Conservation (phyloP, 441 rosid genomes). For the Populus tomentosa region DNA sequence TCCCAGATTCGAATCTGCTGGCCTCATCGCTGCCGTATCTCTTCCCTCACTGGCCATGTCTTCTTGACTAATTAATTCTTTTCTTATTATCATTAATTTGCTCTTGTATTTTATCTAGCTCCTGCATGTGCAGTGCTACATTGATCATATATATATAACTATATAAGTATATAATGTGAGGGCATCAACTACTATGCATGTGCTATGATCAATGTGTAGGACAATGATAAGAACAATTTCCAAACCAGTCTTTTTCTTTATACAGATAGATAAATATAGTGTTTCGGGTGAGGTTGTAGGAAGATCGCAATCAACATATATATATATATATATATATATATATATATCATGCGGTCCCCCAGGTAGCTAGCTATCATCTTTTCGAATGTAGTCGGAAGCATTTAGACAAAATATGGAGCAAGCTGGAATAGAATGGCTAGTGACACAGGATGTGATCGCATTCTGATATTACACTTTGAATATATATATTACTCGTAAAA, state of each 20-base stretch:
- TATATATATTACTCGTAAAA: no score
- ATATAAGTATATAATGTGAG: no score
- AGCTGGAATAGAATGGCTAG: background rate
- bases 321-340: no score
- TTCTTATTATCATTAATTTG: background rate
- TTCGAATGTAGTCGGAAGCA: background rate
- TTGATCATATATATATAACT: no score
- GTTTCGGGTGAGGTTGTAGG: no score
- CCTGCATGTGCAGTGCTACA: background rate
- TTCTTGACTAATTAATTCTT: background rate
- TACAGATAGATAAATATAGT: no score
- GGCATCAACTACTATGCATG: no score
- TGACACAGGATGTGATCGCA: background rate
- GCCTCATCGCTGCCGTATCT: background rate
- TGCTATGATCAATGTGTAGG: no score
- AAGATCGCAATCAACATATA: no score
- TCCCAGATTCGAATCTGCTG: background rate
- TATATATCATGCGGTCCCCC: background rate
- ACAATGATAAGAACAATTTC: no score
- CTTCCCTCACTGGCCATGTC: background rate
- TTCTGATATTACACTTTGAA: background rate
- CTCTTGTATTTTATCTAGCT: background rate
- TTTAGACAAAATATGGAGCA: no score
- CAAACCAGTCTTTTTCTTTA: no score
- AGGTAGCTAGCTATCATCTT: background rate